Base-by-base conservation (phyloP, 768 basidiomycete genomes). In the Suillus alpinus region DNA sequence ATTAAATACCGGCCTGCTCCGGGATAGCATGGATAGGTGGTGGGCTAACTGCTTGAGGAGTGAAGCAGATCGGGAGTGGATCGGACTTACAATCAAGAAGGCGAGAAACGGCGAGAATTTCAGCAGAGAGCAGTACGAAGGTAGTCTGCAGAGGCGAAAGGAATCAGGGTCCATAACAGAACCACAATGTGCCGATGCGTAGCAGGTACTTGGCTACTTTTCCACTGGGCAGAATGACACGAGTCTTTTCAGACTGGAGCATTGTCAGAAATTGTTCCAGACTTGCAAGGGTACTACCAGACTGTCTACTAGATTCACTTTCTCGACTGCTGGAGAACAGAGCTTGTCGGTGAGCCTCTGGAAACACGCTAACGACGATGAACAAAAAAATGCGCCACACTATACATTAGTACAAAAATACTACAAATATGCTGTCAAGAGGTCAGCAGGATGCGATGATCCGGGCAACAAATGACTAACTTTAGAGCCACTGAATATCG, bases 21-120 rank as follows among this genome's bases (percentile, higher is more conserved):
- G 72, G 53, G 72, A 74, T 63, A 91, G 89, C 69, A 90, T 91
- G 88, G 89, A 89, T 62, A 76, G 78, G 59, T 92, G 87, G 86
- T 91, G 89, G 89, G 83, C 84, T 20, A 88, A 88, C 66, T 91
- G 89, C 68, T 74, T 89, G 56, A 78, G 89, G 62, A 79, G 86
- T 63, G 78, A 80, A n/a, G 73, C 77, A 61, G 86, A 88, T 63
- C 77, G 88, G 63, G 68, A 72, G 29, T 86, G 82, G 81, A 77
- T 91, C 41, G 75, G 77, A 34, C 71, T 67, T n/a, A 63, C 81
- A 57, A 83, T 90, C 36, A 59, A 64, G 56, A 80, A 77, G 56
- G 86, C 84, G 43, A 81, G 89, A 56, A 62, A 66, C 34, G 76
- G 71, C 20, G 67, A 70, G 20, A 71, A 80, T 29, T 89, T 88